Conservation (phyloP, 2,329 filamentous ascomycete genomes). For the Shiraia bambusicola region DNA sequence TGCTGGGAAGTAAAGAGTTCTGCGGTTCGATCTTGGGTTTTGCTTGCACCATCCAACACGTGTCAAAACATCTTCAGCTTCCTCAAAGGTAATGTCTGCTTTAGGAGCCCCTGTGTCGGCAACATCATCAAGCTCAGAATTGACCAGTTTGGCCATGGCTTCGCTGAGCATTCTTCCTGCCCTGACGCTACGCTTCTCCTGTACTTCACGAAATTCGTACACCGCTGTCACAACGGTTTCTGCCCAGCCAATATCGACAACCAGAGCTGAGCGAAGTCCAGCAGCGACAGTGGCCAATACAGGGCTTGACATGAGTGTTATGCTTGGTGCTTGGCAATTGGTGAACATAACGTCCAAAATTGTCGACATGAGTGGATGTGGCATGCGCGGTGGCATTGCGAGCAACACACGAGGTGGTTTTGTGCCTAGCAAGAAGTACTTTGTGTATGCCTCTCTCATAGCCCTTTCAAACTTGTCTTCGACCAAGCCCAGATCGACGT, state of each 20-base stretch:
- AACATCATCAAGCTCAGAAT: constrained; percentile 45
- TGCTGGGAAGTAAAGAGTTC: constrained; percentile 37
- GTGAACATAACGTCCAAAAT: constrained; percentile 77
- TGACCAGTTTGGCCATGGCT: constrained; percentile 66
- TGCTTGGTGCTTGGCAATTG: constrained; percentile 74
- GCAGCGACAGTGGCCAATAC: constrained; percentile 75
- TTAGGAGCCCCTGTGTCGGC: constrained; percentile 26
- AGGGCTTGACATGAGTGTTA: constrained; percentile 78
- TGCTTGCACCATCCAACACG: constrained; percentile 74
- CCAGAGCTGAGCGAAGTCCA: constrained; percentile 79
- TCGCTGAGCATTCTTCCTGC: constrained; percentile 72
- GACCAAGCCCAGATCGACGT: constrained; percentile 74
- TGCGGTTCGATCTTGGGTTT: constrained; percentile 29
- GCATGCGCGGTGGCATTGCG: constrained; percentile 74
- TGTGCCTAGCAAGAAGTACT: constrained; percentile 70
- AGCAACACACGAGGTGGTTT: constrained; percentile 74
- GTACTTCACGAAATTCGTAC: constrained; percentile 86
- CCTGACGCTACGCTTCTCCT: constrained; percentile 68
- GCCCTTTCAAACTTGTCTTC: constrained; percentile 84
- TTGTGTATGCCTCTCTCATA: constrained; percentile 78
- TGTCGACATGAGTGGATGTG: constrained; percentile 74
- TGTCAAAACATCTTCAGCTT: constrained; percentile 76
- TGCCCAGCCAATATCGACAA: constrained; percentile 90
- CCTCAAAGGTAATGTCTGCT: constrained; percentile 60
- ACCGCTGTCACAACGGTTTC: constrained; percentile 84